Evolutionary conservation across 2,329 filamentous ascomycete genomes (phyloP).

Genomic region (Penicillium palitans): DNA sequence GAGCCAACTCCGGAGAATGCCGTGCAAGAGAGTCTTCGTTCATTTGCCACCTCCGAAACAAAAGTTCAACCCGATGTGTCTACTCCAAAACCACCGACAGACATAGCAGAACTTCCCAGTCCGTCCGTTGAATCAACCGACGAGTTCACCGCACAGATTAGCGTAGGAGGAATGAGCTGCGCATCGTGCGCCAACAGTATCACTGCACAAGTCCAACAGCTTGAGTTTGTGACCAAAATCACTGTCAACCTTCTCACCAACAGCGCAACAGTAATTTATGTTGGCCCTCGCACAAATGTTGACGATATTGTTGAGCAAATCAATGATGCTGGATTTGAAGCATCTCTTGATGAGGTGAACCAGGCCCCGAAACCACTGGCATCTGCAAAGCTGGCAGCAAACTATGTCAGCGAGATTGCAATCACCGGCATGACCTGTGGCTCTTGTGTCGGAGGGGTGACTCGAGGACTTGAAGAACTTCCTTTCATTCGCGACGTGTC

Average conservation of each 20-base stretch:
- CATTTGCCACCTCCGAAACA: constrained; percentile 6
- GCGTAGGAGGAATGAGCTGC: constrained; percentile 73
- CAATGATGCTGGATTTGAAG: constrained; percentile 53
- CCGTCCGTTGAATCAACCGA: constrained; percentile 6
- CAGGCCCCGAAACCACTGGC: constrained; percentile 9
- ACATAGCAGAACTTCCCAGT: constrained; percentile 1
- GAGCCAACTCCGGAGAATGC: background rate
- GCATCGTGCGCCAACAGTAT: constrained; percentile 67
- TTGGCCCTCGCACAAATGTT: constrained; percentile 48
- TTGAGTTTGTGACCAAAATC: constrained; percentile 59
- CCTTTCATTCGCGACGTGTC: constrained; percentile 50
- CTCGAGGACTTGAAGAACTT: constrained; percentile 47
- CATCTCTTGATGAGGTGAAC: constrained; percentile 41
- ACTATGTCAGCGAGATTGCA: constrained; percentile 49
- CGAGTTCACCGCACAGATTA: constrained; percentile 36
- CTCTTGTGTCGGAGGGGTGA: constrained; percentile 54
- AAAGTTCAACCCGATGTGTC: background rate
- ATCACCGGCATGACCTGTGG: constrained; percentile 61
- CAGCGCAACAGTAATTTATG: constrained; percentile 63
- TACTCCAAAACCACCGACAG: background rate
- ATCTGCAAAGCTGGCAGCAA: constrained; percentile 4
- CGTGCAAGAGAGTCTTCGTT: background rate
- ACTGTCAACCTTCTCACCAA: constrained; percentile 67
- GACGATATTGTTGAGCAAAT: constrained; percentile 51
- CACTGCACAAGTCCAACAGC: constrained; percentile 58